A percentile compares a stretch with the other conserved stretches of the same genome.
These are phyloP conservation scores for Pulicaria dysenterica DNA, from an alignment of 129 eudicot genomes.

Conservation along the genomic window DNA sequence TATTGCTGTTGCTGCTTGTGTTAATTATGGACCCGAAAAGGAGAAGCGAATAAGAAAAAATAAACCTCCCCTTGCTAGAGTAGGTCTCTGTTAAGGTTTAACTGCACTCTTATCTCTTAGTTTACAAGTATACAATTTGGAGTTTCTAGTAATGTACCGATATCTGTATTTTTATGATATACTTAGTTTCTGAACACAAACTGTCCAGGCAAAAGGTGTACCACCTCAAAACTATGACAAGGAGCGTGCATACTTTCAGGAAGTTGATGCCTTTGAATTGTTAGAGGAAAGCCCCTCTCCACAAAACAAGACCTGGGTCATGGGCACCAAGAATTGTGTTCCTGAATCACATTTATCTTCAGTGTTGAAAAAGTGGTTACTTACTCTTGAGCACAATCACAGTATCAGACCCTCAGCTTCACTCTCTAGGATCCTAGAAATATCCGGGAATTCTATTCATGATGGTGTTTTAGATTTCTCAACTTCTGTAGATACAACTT, in stretches of 20 bases:
- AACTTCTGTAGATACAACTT: constrained; percentile 38
- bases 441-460: constrained; percentile 32
- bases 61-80: constrained; percentile 81
- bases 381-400: constrained; percentile 41
- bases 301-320: constrained; percentile 70
- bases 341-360: constrained; percentile 61
- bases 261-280: constrained; percentile 82
- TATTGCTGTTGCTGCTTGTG: constrained; percentile 66
- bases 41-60: constrained; percentile 56
- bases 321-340: constrained; percentile 50
- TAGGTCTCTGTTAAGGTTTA: constrained; percentile 30
- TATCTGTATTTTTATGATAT: neutral
- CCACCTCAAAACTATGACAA: constrained; percentile 69
- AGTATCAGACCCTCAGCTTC: constrained; percentile 53
- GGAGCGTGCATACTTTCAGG: constrained; percentile 87
- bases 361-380: constrained; percentile 67
- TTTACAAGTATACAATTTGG: neutral
- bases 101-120: neutral
- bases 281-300: constrained; percentile 98
- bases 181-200: neutral
- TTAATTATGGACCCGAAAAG: constrained; percentile 46
- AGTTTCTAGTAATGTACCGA: neutral
- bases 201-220: constrained; percentile 55
- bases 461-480: constrained; percentile 32
- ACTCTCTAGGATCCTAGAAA: constrained; percentile 71